Evolutionary conservation across 495 filamentous ascomycete genomes (phyloP).

Genomic region (Aspergillus incahuasiensis): DNA sequence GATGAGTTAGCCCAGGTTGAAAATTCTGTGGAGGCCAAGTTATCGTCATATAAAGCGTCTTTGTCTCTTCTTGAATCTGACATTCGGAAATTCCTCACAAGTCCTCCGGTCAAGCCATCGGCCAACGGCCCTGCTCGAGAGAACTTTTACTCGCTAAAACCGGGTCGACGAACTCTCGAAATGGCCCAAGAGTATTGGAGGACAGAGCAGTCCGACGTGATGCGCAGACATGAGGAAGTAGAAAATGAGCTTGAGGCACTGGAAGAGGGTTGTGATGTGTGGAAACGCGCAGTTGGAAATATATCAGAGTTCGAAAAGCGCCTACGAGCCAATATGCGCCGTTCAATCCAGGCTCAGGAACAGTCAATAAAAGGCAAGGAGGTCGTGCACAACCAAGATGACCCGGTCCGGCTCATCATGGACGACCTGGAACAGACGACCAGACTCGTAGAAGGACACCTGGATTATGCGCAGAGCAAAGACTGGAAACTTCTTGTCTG

Average conservation of each 20-base stretch:
- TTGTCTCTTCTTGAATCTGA: slow-evolving; percentile 52
- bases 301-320: slow-evolving; percentile 65
- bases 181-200: slow-evolving; percentile 78
- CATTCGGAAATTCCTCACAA: slow-evolving; percentile 37
- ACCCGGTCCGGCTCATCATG: slow-evolving; percentile 34
- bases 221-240: slow-evolving; percentile 54
- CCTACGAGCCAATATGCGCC: slow-evolving; percentile 54
- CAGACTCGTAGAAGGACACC: slow-evolving; percentile 30
- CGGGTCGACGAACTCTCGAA: slow-evolving; percentile 65
- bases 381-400: slow-evolving; percentile 11
- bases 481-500: slow-evolving; percentile 87
- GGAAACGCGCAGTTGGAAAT: slow-evolving; percentile 64
- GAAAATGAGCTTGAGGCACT: slow-evolving; percentile 68
- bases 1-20: slow-evolving; percentile 57
- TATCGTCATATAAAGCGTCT: slow-evolving; percentile 56
- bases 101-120: slow-evolving; percentile 44
- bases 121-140: slow-evolving; percentile 22
- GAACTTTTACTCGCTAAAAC: slow-evolving; percentile 52
- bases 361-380: slow-evolving; percentile 16
- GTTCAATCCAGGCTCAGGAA: slow-evolving; percentile 24
- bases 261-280: slow-evolving; percentile 77
- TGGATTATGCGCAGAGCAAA: slow-evolving; percentile 43
- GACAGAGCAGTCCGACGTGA: slow-evolving; percentile 54
- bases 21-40: slow-evolving; percentile 57
- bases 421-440: slow-evolving; percentile 42